These are phyloP conservation scores for Chionographis japonica DNA, from an alignment of 106 monocot genomes.

Conservation along the genomic window DNA sequence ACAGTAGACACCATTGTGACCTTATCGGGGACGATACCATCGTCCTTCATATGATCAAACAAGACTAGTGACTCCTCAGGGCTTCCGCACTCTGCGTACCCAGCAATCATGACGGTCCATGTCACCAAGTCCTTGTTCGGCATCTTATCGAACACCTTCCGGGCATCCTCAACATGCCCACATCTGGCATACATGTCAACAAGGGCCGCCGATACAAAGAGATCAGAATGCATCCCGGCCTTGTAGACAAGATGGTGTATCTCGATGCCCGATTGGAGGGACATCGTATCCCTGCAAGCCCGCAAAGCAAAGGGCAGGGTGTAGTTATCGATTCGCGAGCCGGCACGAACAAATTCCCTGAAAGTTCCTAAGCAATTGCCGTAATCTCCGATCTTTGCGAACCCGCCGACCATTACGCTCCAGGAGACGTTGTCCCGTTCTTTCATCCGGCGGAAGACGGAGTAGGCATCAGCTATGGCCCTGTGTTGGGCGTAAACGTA, in stretches of 20 bases:
- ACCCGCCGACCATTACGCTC: conserved; percentile 50
- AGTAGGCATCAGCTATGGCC: conserved; percentile 15
- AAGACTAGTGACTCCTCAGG: conserved; percentile 36
- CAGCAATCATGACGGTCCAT: conserved; percentile 55
- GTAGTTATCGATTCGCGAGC: conserved; percentile 35
- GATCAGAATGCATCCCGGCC: conserved; percentile 27
- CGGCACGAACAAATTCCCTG: conserved; percentile 36
- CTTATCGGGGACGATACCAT: conserved; percentile 34
- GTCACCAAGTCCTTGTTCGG: conserved; percentile 32
- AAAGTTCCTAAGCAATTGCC: conserved; percentile 27
- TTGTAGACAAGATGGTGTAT: conserved; percentile 42
- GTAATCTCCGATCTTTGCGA: conserved; percentile 38
- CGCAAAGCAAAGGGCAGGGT: conserved; percentile 50
- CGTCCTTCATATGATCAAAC: conserved; percentile 38
- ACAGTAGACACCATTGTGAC: conserved; percentile 40
- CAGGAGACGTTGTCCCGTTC: conserved; percentile 45
- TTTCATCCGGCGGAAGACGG: conserved; percentile 31
- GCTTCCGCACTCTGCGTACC: conserved; percentile 38
- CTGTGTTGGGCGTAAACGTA: conserved; percentile 35
- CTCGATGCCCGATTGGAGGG: conserved; percentile 14
- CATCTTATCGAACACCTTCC: conserved; percentile 58
- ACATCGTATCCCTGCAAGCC: conserved; percentile 31
- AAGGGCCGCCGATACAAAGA: conserved; percentile 37
- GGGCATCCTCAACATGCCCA: conserved; percentile 33
- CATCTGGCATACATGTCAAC: conserved; percentile 46